Conservation (phyloP, 805 yeast species). For the Priceomyces carsonii region DNA sequence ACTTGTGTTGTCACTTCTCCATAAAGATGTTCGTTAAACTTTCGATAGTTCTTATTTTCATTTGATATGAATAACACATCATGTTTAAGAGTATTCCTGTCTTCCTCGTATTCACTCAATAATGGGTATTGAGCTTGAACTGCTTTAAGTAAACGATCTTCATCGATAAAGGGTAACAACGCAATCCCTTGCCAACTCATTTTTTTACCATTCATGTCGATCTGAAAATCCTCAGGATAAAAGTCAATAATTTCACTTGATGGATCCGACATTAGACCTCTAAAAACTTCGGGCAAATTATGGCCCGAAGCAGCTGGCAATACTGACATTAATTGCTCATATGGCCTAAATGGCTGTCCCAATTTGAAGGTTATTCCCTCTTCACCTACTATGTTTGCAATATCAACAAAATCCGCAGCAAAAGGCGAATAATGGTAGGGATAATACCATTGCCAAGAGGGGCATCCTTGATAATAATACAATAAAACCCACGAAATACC, state of each 20-base stretch:
- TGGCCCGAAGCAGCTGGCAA: conserved; percentile 93
- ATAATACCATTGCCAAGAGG: conserved; percentile 97
- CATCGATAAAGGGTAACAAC: conserved; percentile 87
- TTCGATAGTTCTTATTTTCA: conserved; percentile 51
- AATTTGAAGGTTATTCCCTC: conserved; percentile 54
- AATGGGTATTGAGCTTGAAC: conserved; percentile 65
- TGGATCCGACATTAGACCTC: conserved; percentile 77
- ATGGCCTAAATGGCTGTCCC: conserved; percentile 86
- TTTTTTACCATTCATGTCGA: conserved; percentile 94
- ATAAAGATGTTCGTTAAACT: conserved; percentile 41
- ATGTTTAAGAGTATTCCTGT: conserved; percentile 68
- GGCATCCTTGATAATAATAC: conserved; percentile 96
- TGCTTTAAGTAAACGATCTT: conserved; percentile 62
- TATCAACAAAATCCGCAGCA: conserved; percentile 77
- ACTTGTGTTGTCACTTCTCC: conserved; percentile 32
- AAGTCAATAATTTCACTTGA: conserved; percentile 86
- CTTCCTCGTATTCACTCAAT: conserved; percentile 65
- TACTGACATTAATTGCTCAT: conserved; percentile 92
- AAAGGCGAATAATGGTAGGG: conserved; percentile 98
- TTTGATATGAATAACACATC: conserved; percentile 72
- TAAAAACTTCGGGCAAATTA: conserved; percentile 76
- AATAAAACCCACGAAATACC: conserved; percentile 96
- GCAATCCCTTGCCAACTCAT: conserved; percentile 97
- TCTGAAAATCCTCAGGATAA: conserved; percentile 83
- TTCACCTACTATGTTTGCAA: conserved; percentile 45